These are phyloP conservation scores for Wickerhamiella dianesei DNA, from an alignment of 805 yeast genomes.

Conservation along the genomic window DNA sequence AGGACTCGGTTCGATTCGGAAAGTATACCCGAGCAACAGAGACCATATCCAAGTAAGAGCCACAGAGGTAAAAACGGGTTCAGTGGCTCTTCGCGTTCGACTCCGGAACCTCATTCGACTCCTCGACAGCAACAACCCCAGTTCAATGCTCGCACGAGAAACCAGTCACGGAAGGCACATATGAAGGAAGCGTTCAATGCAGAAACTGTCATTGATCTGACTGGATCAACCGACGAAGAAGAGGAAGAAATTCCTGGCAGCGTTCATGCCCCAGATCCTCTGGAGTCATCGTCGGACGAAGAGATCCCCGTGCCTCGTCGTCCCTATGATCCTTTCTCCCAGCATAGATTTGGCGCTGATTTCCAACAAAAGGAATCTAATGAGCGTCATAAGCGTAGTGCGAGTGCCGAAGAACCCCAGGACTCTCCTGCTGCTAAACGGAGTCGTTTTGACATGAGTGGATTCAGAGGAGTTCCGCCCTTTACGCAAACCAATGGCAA, in stretches of 20 bases:
- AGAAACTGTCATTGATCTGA: not conserved
- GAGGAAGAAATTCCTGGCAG: not conserved
- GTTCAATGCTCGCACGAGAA: not conserved
- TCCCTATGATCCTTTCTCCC: no score
- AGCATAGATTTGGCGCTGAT: no score
- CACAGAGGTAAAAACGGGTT: not conserved
- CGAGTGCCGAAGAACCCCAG: not conserved
- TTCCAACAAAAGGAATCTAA: no score
- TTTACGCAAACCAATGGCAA: conserved; percentile 13
- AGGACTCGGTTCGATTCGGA: not conserved
- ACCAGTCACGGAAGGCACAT: not conserved
- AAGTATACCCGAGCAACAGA: not conserved
- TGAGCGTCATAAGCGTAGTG: not conserved
- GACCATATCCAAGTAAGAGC: not conserved
- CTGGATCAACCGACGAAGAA: not conserved
- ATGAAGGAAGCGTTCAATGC: not conserved
- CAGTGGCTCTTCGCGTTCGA: not conserved
- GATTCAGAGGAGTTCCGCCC: conserved; percentile 10
- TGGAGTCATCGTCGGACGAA: not conserved
- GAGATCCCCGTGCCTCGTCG: not conserved
- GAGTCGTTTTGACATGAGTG: conserved; percentile 10
- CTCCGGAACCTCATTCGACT: not conserved
- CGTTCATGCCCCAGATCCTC: not conserved
- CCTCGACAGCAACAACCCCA: not conserved
- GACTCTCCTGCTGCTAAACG: conserved; percentile 5